Conservation (phyloP, 805 yeast genomes). For the Lipomyces japonicus region DNA sequence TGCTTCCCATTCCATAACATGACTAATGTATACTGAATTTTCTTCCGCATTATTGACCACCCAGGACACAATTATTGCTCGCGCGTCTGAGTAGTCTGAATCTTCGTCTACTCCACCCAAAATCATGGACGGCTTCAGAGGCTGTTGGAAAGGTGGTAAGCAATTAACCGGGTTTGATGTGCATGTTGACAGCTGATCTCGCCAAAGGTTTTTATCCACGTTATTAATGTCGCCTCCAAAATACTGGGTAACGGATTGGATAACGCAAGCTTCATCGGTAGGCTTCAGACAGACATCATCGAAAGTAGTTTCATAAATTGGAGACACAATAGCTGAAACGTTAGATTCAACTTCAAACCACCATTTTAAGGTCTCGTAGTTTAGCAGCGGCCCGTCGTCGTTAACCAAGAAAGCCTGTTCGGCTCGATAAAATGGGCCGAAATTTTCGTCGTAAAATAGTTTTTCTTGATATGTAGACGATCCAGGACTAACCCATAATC, state of each 20-base stretch:
- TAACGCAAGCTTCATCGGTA: conserved; percentile 68
- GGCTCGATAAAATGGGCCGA: conserved; percentile 88
- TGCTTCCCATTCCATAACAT: conserved; percentile 67
- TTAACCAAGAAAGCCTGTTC: conserved; percentile 77
- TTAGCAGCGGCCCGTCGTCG: conserved; percentile 63
- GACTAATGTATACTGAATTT: conserved; percentile 43
- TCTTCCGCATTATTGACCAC: conserved; percentile 55
- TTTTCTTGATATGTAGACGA: conserved; percentile 69
- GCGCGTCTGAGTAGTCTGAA: conserved; percentile 49
- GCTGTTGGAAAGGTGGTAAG: conserved; percentile 87
- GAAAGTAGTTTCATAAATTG: conserved; percentile 38
- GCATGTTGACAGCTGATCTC: conserved; percentile 52
- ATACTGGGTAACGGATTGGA: conserved; percentile 87
- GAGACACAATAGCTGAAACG: conserved; percentile 40
- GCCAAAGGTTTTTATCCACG: conserved; percentile 57
- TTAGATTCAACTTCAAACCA: conserved; percentile 78
- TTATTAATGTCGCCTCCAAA: conserved; percentile 59
- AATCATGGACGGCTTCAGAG: conserved; percentile 65
- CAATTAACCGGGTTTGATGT: conserved; percentile 82
- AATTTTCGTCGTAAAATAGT: conserved; percentile 66
- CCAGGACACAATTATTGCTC: conserved; percentile 74
- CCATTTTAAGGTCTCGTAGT: conserved; percentile 73
- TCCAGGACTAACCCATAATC: conserved; percentile 82
- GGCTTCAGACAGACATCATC: conserved; percentile 83
- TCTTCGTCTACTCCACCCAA: conserved; percentile 57